Evolutionary conservation across 1,139 yeast species (phyloP), one percentile per base, ranked within the genome.

Genomic region (Tardiomyces blankii): DNA sequence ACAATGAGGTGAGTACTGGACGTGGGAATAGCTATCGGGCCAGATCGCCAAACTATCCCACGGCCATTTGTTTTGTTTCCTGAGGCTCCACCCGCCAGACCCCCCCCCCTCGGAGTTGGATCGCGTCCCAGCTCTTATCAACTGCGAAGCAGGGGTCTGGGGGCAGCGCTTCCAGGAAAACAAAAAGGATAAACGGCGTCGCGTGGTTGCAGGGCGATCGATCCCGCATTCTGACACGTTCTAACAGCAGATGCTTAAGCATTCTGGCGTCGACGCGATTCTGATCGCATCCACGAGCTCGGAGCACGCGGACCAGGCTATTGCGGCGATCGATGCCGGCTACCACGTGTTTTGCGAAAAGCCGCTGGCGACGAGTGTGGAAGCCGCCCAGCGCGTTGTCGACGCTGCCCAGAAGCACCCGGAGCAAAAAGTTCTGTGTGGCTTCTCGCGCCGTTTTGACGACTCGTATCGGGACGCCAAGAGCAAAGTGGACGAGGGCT

Each of bases 331-430:
- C 41, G 50, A 46, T 16, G 41, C 42, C 6, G 54, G 52, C 27
- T 44, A 45, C 39, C 55, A 54, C 40, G 56, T 54, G 12, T 45
- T 52, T 41, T 50, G 54, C 42, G 58, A 54, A 42, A 54, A 54
- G 46, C 58, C 58, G 3, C 40, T 54, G 40, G 47, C 58, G 4
- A 44, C 44, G 18, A 27, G 30, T 8, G 47, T 50, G 14, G 52
- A 46, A 18, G 51, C 44, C 21, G 56, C 53, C 14, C 44, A 48
- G 38, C 32, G 33, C 32, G 56, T 54, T 4, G 55, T 46, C n/a
- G 51, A 44, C n/a, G 49, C 46, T 2, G 57, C 56, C 8, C 46
- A 45, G 42, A 40, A 42, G 21, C 47, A 45, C 19, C 54, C 51
- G 13, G 42, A 51, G 23, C 48, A 44, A 18, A 53, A 54, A 38